Conservation (phyloP, 148 eudicot genomes). For the Cornus controversa region DNA sequence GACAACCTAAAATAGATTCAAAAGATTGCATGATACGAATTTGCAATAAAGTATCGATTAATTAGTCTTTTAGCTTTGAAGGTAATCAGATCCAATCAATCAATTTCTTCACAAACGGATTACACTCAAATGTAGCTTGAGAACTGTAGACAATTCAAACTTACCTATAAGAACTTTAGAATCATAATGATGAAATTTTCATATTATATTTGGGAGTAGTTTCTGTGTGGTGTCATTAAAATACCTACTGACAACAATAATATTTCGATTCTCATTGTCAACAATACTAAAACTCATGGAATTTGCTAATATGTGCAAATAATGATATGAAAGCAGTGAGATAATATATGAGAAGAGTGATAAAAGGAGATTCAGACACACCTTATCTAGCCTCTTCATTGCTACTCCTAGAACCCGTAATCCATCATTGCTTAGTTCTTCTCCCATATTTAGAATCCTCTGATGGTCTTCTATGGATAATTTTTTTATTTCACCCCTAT, state of each 20-base stretch:
- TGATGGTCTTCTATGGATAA: conserved; percentile 31
- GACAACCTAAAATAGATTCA: neutral
- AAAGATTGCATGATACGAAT: neutral
- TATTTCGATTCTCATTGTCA: neutral
- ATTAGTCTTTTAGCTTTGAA: neutral
- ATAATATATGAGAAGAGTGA: neutral
- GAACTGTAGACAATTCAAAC: neutral
- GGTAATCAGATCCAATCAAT: neutral
- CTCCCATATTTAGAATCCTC: conserved; percentile 38
- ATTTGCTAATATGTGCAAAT: neutral
- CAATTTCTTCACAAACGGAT: neutral
- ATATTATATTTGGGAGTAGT: neutral
- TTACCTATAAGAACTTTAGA: neutral
- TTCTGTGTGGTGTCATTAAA: too few relatives aligned
- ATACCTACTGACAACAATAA: too few relatives aligned
- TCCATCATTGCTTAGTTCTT: conserved; percentile 41
- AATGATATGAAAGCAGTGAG: neutral
- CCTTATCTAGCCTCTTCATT: conserved; percentile 38
- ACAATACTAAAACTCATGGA: neutral
- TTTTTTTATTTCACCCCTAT: conserved; percentile 16
- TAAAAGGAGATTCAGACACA: conserved; percentile 11
- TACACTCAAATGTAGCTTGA: neutral
- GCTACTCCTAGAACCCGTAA: conserved; percentile 50
- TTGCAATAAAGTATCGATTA: too few relatives aligned
- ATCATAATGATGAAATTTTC: neutral